Evolutionary conservation across 2,329 filamentous ascomycete genomes (phyloP), one percentile per base, ranked within the genome.

Genomic region (Bipolaris oryzae): DNA sequence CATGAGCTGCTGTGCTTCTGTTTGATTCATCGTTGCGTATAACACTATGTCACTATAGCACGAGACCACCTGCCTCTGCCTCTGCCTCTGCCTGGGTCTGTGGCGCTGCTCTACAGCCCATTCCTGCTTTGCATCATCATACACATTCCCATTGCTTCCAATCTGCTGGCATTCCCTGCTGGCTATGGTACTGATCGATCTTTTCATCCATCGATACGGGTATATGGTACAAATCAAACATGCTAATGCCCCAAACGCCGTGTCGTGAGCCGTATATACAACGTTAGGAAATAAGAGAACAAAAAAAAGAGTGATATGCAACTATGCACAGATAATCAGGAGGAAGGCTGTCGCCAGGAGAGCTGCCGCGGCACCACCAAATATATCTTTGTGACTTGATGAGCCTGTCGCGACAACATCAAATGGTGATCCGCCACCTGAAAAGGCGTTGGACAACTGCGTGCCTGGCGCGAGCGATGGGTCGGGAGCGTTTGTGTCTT

Each of bases 381-480:
- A 16, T 7, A 46, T 33, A 5, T 43, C 57, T 7, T 58, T 13
- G 9, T 57, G 70, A 31, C 60, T 53, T 23, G 69, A 64, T 2
- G 64, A 56, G 31, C 67, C 64, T 0, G 60, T 60, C 1, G 70
- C 67, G 7, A 63, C 58, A 11, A 76, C 67, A 57, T 80, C 78
- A 56, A 81, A 81, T 5, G 79, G 79, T 50, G 76, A 79, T n/a
- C 79, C 79, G 15, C 78, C 78, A 18, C 78, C 78, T 11, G 74
- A 77, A 23, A 74, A 70, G 18, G 70, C 60, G 47, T 71, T 75
- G 9, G 70, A 71, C 16, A 73, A 70, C 53, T 77, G 72, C 15
- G 64, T 62, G 33, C 64, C 73, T 7, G 66, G 55, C n/a, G 63
- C 62, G 52, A 35, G 58, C 50, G 35, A 62, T 37, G 50, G 61